Evolutionary conservation across 768 basidiomycete species (phyloP), one percentile per base, ranked within the genome.

Genomic region (Hemileccinum impolitum): DNA sequence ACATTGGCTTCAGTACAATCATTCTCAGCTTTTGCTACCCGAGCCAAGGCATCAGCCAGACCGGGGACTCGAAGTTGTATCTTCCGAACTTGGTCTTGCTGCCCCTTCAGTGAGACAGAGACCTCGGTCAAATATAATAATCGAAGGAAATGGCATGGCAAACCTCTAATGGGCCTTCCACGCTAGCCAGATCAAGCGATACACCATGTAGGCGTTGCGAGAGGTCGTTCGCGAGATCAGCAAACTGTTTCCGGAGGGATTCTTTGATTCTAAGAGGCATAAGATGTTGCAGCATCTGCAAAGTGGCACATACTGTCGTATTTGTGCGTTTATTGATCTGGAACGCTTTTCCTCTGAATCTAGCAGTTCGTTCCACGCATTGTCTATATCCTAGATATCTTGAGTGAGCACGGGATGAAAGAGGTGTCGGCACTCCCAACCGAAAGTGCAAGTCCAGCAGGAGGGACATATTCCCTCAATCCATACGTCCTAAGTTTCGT

Each of bases 401-500:
- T 2, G 43, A 39, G 42, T 63, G 43, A 65, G 54, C n/a, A n/a
- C 13, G 4, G 5, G 28, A 35, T 10, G 14, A 30, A 28, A 41
- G 39, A 39, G 11, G 9, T 3, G 10, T 48, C 28, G 12, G 12
- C 10, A 36, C 19, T 45, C 63, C 77, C 42, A 53, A 82, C 83
- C 31, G 75, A 70, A 26, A 85, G 74, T 19, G 82, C 71, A 17
- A 93, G 70, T 3, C 90, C 93, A 4, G 69, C 63, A 2, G 84
- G 81, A 12, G 96, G 94, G 19, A 85, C 75, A 66, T 94, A 98
- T 59, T 90, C 83, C 50, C 82, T 75, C 57, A 99, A 64, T 10
- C 85, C 82, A 71, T 98, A 98, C 19, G 94, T 98, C 67, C 78
- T 80, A 48, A 98, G 72, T 68, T 98, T 97, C 1, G 92, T 95